phyloP scores from a whole-genome alignment of 2,329 filamentous ascomycete genomes.

The Juglanconis oblonga region DNA sequence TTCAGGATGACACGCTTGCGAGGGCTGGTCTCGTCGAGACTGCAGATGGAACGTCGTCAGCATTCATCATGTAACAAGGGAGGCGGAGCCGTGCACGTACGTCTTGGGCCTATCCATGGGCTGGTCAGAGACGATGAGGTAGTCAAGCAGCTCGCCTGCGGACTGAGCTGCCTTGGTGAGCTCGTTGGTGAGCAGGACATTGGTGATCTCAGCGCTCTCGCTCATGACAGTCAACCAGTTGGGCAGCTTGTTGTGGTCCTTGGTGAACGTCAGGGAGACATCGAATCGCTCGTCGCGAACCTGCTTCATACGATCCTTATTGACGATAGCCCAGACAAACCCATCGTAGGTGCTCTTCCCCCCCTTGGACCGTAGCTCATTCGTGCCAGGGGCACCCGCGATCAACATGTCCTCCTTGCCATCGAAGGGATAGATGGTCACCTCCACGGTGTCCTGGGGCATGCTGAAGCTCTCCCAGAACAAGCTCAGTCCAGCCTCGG shows the following conservation, averaged over 20 bases:
- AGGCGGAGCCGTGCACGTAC: slow-evolving; percentile 47
- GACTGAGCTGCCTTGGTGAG: slow-evolving; percentile 74
- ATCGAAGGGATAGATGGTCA: slow-evolving; percentile 83
- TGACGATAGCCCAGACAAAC: slow-evolving; percentile 92
- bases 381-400: slow-evolving; percentile 59
- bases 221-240: slow-evolving; percentile 92
- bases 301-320: slow-evolving; percentile 90
- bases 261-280: slow-evolving; percentile 85
- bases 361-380: slow-evolving; percentile 54
- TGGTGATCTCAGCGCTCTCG: slow-evolving; percentile 92
- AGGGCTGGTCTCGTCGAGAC: slow-evolving; percentile 77
- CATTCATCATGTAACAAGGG: background rate
- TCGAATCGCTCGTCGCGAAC: slow-evolving; percentile 93
- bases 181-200: slow-evolving; percentile 82
- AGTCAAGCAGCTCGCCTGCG: slow-evolving; percentile 80
- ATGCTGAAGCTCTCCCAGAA: slow-evolving; percentile 74
- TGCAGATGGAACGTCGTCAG: slow-evolving; percentile 31
- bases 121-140: slow-evolving; percentile 86
- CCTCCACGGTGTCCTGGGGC: slow-evolving; percentile 72
- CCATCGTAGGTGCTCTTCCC: slow-evolving; percentile 73
- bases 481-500: slow-evolving; percentile 68
- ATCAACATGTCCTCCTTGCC: slow-evolving; percentile 82
- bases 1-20: slow-evolving; percentile 85
- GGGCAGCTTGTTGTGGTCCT: slow-evolving; percentile 88
- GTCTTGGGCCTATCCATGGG: slow-evolving; percentile 81